Evolutionary conservation across 2,329 filamentous ascomycete species (phyloP), one percentile per base, ranked within the genome.

Genomic region (Aureobasidium sp.): DNA sequence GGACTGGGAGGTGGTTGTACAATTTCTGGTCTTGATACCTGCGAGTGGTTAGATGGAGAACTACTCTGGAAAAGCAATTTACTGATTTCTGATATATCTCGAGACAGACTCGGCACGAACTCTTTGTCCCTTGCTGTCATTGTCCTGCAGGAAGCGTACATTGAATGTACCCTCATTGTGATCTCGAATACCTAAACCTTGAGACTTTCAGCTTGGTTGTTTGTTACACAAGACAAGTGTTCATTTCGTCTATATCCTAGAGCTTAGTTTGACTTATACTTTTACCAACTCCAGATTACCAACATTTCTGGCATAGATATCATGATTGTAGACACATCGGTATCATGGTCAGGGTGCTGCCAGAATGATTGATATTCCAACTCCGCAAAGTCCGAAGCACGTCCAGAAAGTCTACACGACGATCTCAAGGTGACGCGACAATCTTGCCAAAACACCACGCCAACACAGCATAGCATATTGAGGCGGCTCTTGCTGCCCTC

Each of bases 1-100:
- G 52, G 52, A 56, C 52, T 56, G 39, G 52, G 52, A 58, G 55
- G 55, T 47, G 55, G 20, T 58, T 34, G 29, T 46, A 47, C 42
- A 23, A 58, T 47, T 47, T 47, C n/a, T 39, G 26, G 37, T 39
- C 37, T 57, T 36, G 42, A 58, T 58, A 58, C 42, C 55, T 58
- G 37, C 20, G 41, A 58, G 55, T 41, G 29, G 37, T 37, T 26
- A 34, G 41, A 46, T 5, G 39, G 17, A 46, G 15, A 13, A 47
- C 55, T 48, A 47, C 36, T 37, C 32, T 48, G 15, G 27, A 58
- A 58, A 47, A 47, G 55, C 55, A 58, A 58, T 47, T 23, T 58
- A 47, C 39, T 37, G n/a, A n/a, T 47, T 47, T 58, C 17, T 58
- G 27, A 44, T 37, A 20, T 3, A 13, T 26, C 10, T 20, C 13